Conservation (phyloP, 495 filamentous ascomycete species). For the Collariella sp. region DNA sequence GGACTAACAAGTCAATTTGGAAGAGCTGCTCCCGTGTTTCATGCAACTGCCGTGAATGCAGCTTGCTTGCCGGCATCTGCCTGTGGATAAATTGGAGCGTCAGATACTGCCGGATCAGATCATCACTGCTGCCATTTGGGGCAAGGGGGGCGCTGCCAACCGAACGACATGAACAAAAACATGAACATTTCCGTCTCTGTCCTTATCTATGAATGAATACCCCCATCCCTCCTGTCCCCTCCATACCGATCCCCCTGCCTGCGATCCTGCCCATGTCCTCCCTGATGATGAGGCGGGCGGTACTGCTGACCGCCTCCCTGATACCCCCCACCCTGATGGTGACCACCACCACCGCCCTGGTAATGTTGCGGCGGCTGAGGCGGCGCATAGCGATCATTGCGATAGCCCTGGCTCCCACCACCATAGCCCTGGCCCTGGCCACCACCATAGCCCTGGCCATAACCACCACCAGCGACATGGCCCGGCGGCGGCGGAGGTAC, state of each 20-base stretch:
- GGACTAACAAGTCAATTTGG: too few relatives aligned
- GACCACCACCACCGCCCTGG: constrained; percentile 9
- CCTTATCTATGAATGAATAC: too few relatives aligned
- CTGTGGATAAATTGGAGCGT: too few relatives aligned
- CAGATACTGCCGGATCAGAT: too few relatives aligned
- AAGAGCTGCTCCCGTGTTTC: neutral
- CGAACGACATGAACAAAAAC: too few relatives aligned
- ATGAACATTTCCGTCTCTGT: too few relatives aligned
- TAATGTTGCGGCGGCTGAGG: neutral
- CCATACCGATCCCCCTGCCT: constrained; percentile 1
- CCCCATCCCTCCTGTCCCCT: constrained; percentile 6
- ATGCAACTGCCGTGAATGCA: neutral
- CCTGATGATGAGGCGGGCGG: neutral
- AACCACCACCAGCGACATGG: neutral
- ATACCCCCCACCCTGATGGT: constrained; percentile 10
- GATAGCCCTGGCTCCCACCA: constrained; percentile 6
- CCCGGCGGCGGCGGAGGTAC: constrained; percentile 9
- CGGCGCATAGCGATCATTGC: constrained; percentile 3
- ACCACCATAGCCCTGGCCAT: neutral
- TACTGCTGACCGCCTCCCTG: constrained; percentile 14
- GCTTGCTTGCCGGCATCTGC: neutral
- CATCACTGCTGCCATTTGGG: too few relatives aligned
- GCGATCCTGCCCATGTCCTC: constrained; percentile 1
- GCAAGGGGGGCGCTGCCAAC: too few relatives aligned
- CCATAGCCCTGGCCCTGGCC: constrained; percentile 1